Conservation (phyloP, 371 early-diverging fungal genomes). For the Mortierella polycephala region DNA sequence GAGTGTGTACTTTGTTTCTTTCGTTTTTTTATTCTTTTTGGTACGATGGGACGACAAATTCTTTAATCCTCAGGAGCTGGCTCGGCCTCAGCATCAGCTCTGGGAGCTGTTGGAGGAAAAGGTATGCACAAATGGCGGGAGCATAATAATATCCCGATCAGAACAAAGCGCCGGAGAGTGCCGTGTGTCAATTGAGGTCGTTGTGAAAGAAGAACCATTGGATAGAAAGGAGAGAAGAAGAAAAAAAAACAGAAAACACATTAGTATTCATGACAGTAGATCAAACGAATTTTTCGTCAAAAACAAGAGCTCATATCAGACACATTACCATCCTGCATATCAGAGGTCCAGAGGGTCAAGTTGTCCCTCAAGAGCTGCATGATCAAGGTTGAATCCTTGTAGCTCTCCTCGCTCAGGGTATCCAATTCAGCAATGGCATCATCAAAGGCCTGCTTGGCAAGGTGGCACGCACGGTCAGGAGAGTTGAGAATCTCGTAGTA, state of each 20-base stretch:
- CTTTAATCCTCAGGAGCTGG: slow-evolving; percentile 40
- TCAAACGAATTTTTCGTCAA: too few species aligned
- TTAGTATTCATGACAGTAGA: background rate
- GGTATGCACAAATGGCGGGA: too few species aligned
- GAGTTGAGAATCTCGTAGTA: slow-evolving; percentile 99
- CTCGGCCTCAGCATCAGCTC: slow-evolving; percentile 42
- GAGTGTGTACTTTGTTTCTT: too few species aligned
- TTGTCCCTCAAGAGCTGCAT: slow-evolving; percentile 99
- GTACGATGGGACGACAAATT: background rate
- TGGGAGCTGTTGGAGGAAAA: slow-evolving; percentile 17
- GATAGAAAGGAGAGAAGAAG: background rate
- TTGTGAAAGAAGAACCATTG: too few species aligned
- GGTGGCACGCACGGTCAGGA: slow-evolving; percentile 97
- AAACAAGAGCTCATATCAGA: too few species aligned
- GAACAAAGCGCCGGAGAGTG: background rate
- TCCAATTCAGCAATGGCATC: slow-evolving; percentile 99
- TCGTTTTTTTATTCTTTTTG: background rate
- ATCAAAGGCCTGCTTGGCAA: slow-evolving; percentile 99
- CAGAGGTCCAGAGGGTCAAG: slow-evolving; percentile 99
- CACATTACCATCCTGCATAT: slow-evolving; percentile 84
- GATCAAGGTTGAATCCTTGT: slow-evolving; percentile 99
- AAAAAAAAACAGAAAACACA: slow-evolving; percentile 3
- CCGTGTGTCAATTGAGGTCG: background rate
- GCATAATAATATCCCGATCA: too few species aligned
- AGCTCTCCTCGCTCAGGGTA: slow-evolving; percentile 98